phyloP scores from a whole-genome alignment of 2,329 filamentous ascomycete species.

The Tolypocladium ovalisporum region DNA sequence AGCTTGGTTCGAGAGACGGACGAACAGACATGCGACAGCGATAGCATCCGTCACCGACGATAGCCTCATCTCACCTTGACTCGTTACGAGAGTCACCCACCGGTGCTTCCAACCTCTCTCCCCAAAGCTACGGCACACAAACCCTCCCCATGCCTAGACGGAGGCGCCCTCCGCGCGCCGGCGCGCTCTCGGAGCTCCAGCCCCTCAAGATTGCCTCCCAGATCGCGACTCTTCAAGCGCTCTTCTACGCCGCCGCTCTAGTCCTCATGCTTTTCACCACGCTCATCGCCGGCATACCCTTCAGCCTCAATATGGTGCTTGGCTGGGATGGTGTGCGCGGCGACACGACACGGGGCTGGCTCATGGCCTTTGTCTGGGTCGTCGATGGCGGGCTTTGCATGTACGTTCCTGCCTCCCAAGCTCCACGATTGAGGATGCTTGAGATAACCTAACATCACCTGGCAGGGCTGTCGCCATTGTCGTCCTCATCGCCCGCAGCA shows the following conservation, averaged over 20 bases:
- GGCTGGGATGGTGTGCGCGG: conserved; percentile 48
- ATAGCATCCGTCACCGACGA: neutral
- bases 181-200: conserved; percentile 50
- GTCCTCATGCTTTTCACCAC: conserved; percentile 47
- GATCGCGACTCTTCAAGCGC: conserved; percentile 43
- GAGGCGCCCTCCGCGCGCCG: conserved; percentile 46
- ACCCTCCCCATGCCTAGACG: conserved; percentile 36
- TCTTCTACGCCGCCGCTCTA: conserved; percentile 42
- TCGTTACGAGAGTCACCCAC: too few relatives aligned
- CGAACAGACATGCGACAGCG: neutral
- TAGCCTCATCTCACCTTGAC: neutral
- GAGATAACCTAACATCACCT: too few relatives aligned
- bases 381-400: conserved; percentile 43
- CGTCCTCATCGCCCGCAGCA: conserved; percentile 74
- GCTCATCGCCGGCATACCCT: conserved; percentile 44
- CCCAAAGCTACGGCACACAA: neutral
- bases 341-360: conserved; percentile 52
- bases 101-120: too few relatives aligned
- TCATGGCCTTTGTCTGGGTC: conserved; percentile 47
- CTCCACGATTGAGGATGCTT: too few relatives aligned
- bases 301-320: conserved; percentile 43
- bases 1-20: neutral
- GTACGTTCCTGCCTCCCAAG: conserved; percentile 22
- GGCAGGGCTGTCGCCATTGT: conserved; percentile 72
- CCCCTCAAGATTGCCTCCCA: conserved; percentile 49